phyloP scores from a whole-genome alignment of 768 basidiomycete species.

The Boletales sp. region DNA sequence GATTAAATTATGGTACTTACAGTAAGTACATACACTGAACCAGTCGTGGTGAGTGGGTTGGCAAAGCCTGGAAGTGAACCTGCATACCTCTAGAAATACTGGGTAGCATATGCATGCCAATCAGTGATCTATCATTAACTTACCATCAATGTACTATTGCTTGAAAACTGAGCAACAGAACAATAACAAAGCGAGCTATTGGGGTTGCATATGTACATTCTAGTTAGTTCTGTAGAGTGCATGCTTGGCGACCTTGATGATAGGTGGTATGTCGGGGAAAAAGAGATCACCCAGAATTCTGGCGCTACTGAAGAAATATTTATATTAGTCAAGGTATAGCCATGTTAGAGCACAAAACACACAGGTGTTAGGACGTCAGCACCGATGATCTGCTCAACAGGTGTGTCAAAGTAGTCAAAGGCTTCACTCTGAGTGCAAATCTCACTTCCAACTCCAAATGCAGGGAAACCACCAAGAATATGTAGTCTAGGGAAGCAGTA shows the following conservation, averaged over 20 bases:
- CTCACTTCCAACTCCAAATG: slow-evolving; percentile 97
- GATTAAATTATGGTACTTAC: too few relatives aligned
- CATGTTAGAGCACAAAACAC: slow-evolving; percentile 30
- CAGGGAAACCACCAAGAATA: slow-evolving; percentile 97
- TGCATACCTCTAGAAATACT: slow-evolving; percentile 1
- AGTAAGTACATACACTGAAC: too few relatives aligned
- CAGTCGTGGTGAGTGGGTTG: too few relatives aligned
- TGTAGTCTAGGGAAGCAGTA: slow-evolving; percentile 57
- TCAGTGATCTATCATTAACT: slow-evolving; percentile 12
- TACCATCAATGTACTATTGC: too few relatives aligned
- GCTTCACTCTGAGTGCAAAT: slow-evolving; percentile 98
- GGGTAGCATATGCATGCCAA: slow-evolving; percentile 11
- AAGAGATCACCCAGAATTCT: slow-evolving; percentile 82
- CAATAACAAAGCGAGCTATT: slow-evolving; percentile 11
- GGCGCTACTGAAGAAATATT: slow-evolving; percentile 65
- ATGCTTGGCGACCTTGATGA: slow-evolving; percentile 94
- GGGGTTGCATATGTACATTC: slow-evolving; percentile 16
- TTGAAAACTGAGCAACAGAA: slow-evolving; percentile 9
- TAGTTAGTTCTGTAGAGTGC: slow-evolving; percentile 87
- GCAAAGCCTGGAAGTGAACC: too few relatives aligned
- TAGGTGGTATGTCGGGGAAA: slow-evolving; percentile 90
- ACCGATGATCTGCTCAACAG: slow-evolving; percentile 96
- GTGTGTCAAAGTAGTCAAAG: slow-evolving; percentile 97
- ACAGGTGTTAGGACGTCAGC: slow-evolving; percentile 97
- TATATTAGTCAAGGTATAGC: slow-evolving; percentile 7